Percentiles rank a stretch among this genome's conserved stretches.
Evolutionary conservation across 768 basidiomycete genomes (phyloP).

Genomic region (Harrya chromipes): DNA sequence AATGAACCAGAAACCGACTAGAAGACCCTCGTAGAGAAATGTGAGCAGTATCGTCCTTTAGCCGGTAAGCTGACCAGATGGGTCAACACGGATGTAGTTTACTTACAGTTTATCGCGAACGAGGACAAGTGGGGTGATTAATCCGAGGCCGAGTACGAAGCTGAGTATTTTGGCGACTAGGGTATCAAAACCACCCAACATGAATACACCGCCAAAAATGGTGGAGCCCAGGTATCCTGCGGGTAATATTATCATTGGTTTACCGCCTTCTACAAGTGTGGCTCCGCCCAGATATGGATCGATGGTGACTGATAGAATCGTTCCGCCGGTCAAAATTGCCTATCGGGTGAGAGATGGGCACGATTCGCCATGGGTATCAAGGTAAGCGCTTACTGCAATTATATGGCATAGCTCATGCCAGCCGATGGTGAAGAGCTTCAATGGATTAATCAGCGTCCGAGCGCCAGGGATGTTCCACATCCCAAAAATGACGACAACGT

Average conservation of each 20-base stretch:
- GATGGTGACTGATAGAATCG: constrained; percentile 75
- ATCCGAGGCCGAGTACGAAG: constrained; percentile 83
- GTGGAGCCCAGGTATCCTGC: constrained; percentile 84
- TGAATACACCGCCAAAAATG: constrained; percentile 76
- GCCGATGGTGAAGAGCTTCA: constrained; percentile 86
- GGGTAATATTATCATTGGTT: constrained; percentile 65
- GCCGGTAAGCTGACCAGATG: constrained; percentile 10
- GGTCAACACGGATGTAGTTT: not conserved
- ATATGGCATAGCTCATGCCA: constrained; percentile 90
- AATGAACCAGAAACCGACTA: constrained; percentile 94
- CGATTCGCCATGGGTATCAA: constrained; percentile 1
- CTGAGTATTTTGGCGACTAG: constrained; percentile 91
- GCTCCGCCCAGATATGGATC: constrained; percentile 74
- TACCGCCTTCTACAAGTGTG: constrained; percentile 69
- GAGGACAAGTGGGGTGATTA: constrained; percentile 80
- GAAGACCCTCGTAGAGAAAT: constrained; percentile 74
- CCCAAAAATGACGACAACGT: constrained; percentile 82
- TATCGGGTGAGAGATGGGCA: constrained; percentile 27
- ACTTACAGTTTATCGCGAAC: constrained; percentile 89
- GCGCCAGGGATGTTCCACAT: constrained; percentile 85
- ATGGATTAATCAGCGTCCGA: constrained; percentile 73
- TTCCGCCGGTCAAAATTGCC: constrained; percentile 79
- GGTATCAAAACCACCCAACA: constrained; percentile 83
- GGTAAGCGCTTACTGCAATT: constrained; percentile 50
- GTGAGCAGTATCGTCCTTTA: constrained; percentile 83